These are phyloP conservation scores for Moricandia moricandioides DNA, from an alignment of 345 rosid genomes.

Conservation along the genomic window DNA sequence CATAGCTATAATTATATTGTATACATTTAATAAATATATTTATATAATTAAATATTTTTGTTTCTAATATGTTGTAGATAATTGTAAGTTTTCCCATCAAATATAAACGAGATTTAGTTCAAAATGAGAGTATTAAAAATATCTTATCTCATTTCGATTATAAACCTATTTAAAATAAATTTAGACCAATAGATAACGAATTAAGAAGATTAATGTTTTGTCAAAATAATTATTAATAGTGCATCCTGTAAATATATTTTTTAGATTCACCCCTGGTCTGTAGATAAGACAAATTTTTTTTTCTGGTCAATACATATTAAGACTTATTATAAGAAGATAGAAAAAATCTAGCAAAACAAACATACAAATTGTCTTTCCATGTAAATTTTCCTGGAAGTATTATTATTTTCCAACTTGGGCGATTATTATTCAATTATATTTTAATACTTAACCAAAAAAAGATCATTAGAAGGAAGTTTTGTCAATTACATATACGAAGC, in stretches of 20 bases:
- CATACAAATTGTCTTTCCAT: neutral
- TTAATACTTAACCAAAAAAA: neutral
- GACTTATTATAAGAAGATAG: neutral
- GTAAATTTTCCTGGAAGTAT: neutral
- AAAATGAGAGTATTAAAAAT: too few relatives aligned
- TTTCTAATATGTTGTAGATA: too few relatives aligned
- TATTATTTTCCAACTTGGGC: neutral
- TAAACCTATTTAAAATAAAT: too few relatives aligned
- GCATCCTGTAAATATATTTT: neutral
- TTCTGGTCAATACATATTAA: neutral
- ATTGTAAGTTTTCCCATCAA: too few relatives aligned
- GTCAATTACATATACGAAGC: neutral
- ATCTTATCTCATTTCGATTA: too few relatives aligned
- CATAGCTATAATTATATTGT: too few relatives aligned
- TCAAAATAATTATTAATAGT: neutral
- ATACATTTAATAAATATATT: too few relatives aligned
- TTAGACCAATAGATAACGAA: too few relatives aligned
- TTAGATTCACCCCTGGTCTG: neutral
- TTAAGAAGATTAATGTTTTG: too few relatives aligned
- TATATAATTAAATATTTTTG: too few relatives aligned
- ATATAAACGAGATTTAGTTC: too few relatives aligned
- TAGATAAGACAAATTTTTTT: neutral
- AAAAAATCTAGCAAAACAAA: neutral
- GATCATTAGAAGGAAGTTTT: neutral
- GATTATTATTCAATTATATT: neutral